Conservation (phyloP, 352 stramenopile genomes). For the Globisporangium cederbergense region DNA sequence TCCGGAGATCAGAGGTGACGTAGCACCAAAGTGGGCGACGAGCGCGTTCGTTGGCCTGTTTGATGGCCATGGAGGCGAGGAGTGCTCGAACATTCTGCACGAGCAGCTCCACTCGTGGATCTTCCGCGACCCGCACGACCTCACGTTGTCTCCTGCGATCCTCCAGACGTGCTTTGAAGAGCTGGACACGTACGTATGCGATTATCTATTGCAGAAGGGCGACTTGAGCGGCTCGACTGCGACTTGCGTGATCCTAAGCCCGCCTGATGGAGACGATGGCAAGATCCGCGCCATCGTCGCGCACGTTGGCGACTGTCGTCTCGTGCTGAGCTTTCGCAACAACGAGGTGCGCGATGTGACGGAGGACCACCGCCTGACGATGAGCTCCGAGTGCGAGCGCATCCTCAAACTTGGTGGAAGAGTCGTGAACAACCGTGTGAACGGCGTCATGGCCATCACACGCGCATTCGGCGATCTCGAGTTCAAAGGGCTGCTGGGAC, state of each 20-base stretch:
- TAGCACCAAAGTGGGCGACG: conserved; percentile 13
- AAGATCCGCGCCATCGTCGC: conserved; percentile 37
- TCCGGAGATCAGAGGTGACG: conserved; percentile 24
- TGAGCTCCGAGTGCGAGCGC: conserved; percentile 41
- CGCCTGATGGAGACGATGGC: neutral
- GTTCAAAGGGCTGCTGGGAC: conserved; percentile 58
- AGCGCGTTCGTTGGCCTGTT: conserved; percentile 74
- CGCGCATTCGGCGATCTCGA: conserved; percentile 81
- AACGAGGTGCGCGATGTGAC: conserved; percentile 50
- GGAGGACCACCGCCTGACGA: conserved; percentile 61
- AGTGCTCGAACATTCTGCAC: conserved; percentile 67
- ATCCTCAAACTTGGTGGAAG: conserved; percentile 52
- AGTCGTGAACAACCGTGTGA: conserved; percentile 82
- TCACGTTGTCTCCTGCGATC: conserved; percentile 19
- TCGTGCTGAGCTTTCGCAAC: conserved; percentile 46
- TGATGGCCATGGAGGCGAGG: conserved; percentile 79
- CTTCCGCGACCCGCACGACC: conserved; percentile 32
- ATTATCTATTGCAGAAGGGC: conserved; percentile 67
- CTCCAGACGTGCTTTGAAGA: conserved; percentile 55
- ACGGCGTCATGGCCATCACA: conserved; percentile 84
- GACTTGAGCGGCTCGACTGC: conserved; percentile 79
- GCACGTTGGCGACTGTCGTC: conserved; percentile 76
- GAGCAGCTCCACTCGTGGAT: conserved; percentile 74
- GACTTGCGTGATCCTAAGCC: conserved; percentile 52
- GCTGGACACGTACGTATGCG: conserved; percentile 65